Percentiles rank a stretch among this genome's conserved stretches.
These are phyloP conservation scores for Cyberlindnera petersonii DNA, from an alignment of 805 yeast species.

Conservation along the genomic window DNA sequence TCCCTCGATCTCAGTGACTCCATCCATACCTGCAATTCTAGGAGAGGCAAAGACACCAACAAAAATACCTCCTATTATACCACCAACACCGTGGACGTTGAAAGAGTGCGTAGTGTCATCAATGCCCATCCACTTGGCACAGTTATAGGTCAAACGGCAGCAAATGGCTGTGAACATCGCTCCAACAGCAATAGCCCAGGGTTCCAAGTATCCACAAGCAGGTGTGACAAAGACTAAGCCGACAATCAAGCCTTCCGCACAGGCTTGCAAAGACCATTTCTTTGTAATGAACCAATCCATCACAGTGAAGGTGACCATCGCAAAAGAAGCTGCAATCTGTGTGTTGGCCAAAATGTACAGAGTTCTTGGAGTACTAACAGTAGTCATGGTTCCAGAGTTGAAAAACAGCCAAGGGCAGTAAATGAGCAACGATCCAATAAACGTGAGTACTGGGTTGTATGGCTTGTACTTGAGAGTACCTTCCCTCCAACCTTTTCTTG, in stretches of 20 bases:
- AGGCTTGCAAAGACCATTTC: constrained; percentile 89
- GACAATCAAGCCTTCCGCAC: constrained; percentile 91
- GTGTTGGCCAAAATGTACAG: constrained; percentile 89
- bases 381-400: constrained; percentile 79
- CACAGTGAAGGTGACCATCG: constrained; percentile 83
- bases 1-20: constrained; percentile 75
- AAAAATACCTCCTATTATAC: constrained; percentile 79
- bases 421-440: constrained; percentile 78
- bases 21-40: constrained; percentile 86
- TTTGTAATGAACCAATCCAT: constrained; percentile 80
- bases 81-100: constrained; percentile 98
- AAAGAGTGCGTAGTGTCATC: constrained; percentile 92
- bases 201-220: constrained; percentile 82
- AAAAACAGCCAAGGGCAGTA: constrained; percentile 98
- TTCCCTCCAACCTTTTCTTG: constrained; percentile 50
- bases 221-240: constrained; percentile 99
- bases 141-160: constrained; percentile 83
- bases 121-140: constrained; percentile 70
- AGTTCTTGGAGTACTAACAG: constrained; percentile 77
- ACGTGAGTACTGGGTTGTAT: constrained; percentile 85
- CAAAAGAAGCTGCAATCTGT: constrained; percentile 82
- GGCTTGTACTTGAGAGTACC: constrained; percentile 63
- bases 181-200: constrained; percentile 85
- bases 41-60: constrained; percentile 84
- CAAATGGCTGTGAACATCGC: constrained; percentile 75